phyloP scores from a whole-genome alignment of 148 eudicot genomes.

The Chenopodium album region DNA sequence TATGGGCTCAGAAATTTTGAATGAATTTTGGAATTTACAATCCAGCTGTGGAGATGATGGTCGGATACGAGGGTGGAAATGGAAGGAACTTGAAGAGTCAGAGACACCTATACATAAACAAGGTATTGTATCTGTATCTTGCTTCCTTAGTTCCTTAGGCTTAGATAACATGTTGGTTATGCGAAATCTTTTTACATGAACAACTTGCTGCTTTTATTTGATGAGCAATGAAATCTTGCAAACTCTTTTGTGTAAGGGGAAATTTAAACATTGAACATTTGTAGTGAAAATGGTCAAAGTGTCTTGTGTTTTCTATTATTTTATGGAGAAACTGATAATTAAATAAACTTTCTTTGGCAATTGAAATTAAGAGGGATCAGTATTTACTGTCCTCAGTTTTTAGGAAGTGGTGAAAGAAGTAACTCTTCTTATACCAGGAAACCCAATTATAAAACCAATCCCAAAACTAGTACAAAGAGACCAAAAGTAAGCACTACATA shows the following conservation, averaged over 20 bases:
- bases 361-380: neutral
- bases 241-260: neutral
- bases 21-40: slow-evolving; percentile 7
- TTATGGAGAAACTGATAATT: neutral
- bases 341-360: neutral
- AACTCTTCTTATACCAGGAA: too few relatives aligned
- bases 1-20: neutral
- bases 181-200: neutral
- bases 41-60: slow-evolving; percentile 99
- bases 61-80: slow-evolving; percentile 85
- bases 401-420: too few relatives aligned
- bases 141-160: slow-evolving; percentile 1
- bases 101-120: slow-evolving; percentile 35
- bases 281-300: neutral
- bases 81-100: slow-evolving; percentile 58
- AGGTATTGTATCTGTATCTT: slow-evolving; percentile 37
- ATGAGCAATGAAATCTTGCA: neutral
- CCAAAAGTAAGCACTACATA: too few relatives aligned
- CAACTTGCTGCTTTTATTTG: neutral
- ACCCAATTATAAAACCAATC: too few relatives aligned
- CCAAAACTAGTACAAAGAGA: too few relatives aligned
- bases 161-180: neutral
- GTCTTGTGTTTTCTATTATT: neutral
- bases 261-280: neutral
- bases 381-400: too few relatives aligned